Evolutionary conservation across 2,329 filamentous ascomycete genomes (phyloP).

Genomic region (Diplodia scrobiculata): DNA sequence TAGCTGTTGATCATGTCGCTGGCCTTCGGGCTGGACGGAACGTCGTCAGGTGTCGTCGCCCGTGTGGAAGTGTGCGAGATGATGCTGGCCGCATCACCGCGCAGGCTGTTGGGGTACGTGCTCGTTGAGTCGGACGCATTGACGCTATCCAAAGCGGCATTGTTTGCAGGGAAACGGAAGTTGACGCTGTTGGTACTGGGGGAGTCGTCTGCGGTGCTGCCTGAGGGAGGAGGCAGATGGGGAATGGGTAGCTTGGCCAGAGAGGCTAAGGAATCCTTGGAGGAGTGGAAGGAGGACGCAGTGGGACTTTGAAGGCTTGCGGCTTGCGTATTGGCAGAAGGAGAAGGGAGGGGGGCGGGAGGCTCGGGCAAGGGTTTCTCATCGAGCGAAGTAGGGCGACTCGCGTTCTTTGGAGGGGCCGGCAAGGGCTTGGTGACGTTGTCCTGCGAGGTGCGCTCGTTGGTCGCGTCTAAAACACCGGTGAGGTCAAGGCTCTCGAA

Average conservation of each 20-base stretch:
- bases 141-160: slow-evolving; percentile 60
- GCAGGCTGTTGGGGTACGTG: slow-evolving; percentile 70
- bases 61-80: slow-evolving; percentile 81
- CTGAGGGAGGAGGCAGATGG: slow-evolving; percentile 33
- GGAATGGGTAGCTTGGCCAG: slow-evolving; percentile 39
- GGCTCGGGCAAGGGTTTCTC: slow-evolving; percentile 71
- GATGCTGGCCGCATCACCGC: slow-evolving; percentile 78
- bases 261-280: slow-evolving; percentile 51
- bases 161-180: slow-evolving; percentile 37
- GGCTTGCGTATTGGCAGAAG: slow-evolving; percentile 34
- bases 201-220: slow-evolving; percentile 31
- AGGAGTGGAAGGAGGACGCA: slow-evolving; percentile 50
- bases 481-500: slow-evolving; percentile 38
- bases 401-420: slow-evolving; percentile 41
- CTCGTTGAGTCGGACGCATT: slow-evolving; percentile 76
- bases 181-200: slow-evolving; percentile 24
- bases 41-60: slow-evolving; percentile 80
- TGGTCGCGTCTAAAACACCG: slow-evolving; percentile 9
- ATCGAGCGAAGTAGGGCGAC: slow-evolving; percentile 49
- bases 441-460: slow-evolving; percentile 21
- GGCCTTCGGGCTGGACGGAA: slow-evolving; percentile 55
- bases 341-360: slow-evolving; percentile 50
- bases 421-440: slow-evolving; percentile 46
- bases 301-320: slow-evolving; percentile 40
- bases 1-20: slow-evolving; percentile 63